Evolutionary conservation across 768 basidiomycete genomes (phyloP), one percentile per base, ranked within the genome.

Genomic region (Boletellus ananas): DNA sequence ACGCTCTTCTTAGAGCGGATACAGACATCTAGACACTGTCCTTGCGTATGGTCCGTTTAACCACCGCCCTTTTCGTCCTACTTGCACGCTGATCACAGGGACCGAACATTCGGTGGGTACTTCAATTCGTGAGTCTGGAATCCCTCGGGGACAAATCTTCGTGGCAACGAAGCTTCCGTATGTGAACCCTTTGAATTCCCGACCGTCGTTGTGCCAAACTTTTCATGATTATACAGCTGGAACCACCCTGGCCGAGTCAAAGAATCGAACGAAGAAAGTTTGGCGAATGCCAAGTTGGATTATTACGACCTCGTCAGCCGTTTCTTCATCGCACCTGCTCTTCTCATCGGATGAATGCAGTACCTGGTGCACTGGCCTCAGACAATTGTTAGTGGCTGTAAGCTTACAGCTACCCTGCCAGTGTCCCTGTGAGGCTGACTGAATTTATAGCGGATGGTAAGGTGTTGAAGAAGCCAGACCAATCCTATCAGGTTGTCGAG

Each of bases 151-250:
- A 20, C 69, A 76, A 27, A 64, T 80, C 34, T 59, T 25, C 4
- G 55, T 81, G 11, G 78, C 77, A 16, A 80, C 79, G 16, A 81
- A 81, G 55, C 63, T 79, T 29, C 60, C 65, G 73, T 74, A 33
- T 6, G 44, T 51, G 14, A 25, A 39, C 10, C 31, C 20, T 21
- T 23, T 27, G 29, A 29, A 29, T 29, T 23, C 11, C 37, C 7
- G 13, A 31, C 9, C 7, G 29, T 34, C 6, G 14, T 18, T 23
- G 37, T 21, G 23, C 16, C n/a, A 16, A 4, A 18, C 11, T 25
- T 34, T 8, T 29, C 25, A 17, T 18, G 38, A 21, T 31, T 33
- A 43, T 9, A 31, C 33, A 43, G 39, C 35, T 57, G 47, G 43
- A 43, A 66, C 38, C 61, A 69, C 40, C 62, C 69, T 41, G 62